Percentiles rank a stretch among this genome's conserved stretches.
Conservation (phyloP, 1,284 basidiomycete genomes). For the Dichomitus squalens region DNA sequence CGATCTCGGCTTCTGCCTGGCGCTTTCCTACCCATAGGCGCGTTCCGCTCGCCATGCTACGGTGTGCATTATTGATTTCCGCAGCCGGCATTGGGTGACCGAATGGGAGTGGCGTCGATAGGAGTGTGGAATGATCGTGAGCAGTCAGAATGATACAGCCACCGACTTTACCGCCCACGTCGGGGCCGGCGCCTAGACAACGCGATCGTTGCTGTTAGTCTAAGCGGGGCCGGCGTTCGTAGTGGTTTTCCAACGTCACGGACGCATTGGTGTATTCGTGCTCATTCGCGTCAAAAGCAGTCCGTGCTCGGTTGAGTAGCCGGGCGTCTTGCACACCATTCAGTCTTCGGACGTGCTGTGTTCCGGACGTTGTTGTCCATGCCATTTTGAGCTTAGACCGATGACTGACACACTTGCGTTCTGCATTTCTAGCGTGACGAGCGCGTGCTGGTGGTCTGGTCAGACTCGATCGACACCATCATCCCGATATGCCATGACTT, state of each 20-base stretch:
- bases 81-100: neutral
- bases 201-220: too few species aligned
- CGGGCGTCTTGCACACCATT: neutral
- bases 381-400: too few species aligned
- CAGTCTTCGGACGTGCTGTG: too few species aligned
- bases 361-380: too few species aligned
- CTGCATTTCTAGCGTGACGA: constrained; percentile 62
- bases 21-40: neutral
- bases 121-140: neutral
- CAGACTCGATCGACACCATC: constrained; percentile 71
- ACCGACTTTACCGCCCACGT: neutral
- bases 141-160: neutral
- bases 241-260: too few species aligned
- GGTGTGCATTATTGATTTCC: neutral
- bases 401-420: neutral
- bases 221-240: too few species aligned
- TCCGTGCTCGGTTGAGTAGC: too few species aligned
- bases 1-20: constrained; percentile 1
- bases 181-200: neutral
- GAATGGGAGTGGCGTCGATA: neutral
- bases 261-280: too few species aligned
- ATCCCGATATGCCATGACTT: constrained; percentile 74
- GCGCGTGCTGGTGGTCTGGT: constrained; percentile 77
- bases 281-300: too few species aligned
- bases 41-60: neutral